Conservation (phyloP, 352 stramenopile genomes). For the Globisporangium polare region DNA sequence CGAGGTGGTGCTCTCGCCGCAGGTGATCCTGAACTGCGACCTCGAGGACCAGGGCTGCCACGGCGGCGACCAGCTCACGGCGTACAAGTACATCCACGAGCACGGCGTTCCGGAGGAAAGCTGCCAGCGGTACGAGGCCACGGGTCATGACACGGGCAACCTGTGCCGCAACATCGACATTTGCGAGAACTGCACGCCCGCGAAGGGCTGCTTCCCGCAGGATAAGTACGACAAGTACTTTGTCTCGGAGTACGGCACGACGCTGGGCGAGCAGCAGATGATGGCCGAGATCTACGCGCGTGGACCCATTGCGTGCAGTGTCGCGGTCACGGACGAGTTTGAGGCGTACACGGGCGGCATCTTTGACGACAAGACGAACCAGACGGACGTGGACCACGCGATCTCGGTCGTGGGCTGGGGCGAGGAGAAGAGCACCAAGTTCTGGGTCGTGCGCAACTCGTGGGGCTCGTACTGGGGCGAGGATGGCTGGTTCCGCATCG, state of each 20-base stretch:
- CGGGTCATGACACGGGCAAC: conserved; percentile 87
- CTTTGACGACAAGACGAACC: conserved; percentile 88
- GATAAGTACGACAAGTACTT: conserved; percentile 93
- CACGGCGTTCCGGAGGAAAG: conserved; percentile 93
- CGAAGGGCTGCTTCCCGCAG: conserved; percentile 86
- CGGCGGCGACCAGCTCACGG: conserved; percentile 88
- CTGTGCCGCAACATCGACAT: conserved; percentile 85
- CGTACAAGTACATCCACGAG: conserved; percentile 92
- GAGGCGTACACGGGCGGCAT: conserved; percentile 93
- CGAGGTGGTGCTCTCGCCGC: conserved; percentile 78
- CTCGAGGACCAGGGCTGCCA: conserved; percentile 87
- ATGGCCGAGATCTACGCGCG: conserved; percentile 96
- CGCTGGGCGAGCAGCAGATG: conserved; percentile 90
- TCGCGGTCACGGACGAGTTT: conserved; percentile 89
- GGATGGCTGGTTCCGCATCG: conserved; percentile 93
- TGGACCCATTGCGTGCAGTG: conserved; percentile 92
- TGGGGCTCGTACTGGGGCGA: conserved; percentile 95
- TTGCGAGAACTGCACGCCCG: conserved; percentile 90
- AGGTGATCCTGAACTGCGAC: conserved; percentile 89
- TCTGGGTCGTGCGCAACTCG: conserved; percentile 96
- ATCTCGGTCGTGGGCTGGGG: conserved; percentile 97
- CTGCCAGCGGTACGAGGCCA: conserved; percentile 93
- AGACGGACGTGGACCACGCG: conserved; percentile 80
- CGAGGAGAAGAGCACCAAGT: conserved; percentile 80
- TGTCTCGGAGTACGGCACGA: conserved; percentile 93